Conservation (phyloP, 1,139 yeast species). For the Suhomyces wounanorum region DNA sequence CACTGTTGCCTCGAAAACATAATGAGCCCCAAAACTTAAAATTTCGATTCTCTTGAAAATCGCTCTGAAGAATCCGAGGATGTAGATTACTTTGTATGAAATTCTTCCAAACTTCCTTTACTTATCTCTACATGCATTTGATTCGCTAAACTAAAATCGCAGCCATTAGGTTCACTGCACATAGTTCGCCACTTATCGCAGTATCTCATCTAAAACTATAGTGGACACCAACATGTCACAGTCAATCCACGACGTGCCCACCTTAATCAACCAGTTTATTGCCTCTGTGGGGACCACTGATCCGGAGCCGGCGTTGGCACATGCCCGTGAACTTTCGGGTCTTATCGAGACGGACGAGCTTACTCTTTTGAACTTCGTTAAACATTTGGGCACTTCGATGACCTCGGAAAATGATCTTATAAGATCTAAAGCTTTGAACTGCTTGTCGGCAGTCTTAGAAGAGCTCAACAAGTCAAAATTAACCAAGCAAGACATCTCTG, state of each 20-base stretch:
- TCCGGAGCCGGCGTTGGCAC: conserved; percentile 30
- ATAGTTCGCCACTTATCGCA: background rate
- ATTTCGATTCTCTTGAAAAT: no score
- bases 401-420: conserved; percentile 65
- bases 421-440: conserved; percentile 55
- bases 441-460: conserved; percentile 56
- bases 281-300: conserved; percentile 38
- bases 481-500: conserved; percentile 64
- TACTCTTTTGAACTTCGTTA: conserved; percentile 55
- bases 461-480: conserved; percentile 39
- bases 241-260: conserved; percentile 18
- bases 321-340: conserved; percentile 30
- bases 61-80: no score
- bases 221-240: conserved; percentile 3
- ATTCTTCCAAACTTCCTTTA: background rate
- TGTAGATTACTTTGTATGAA: background rate
- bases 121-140: background rate
- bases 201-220: background rate
- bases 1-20: no score
- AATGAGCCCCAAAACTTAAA: no score
- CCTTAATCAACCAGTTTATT: conserved; percentile 42
- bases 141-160: background rate
- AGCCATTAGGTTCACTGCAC: background rate
- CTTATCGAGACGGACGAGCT: conserved; percentile 35
- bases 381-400: conserved; percentile 56